These are phyloP conservation scores for Capsicum chinense DNA, from an alignment of 257 asterid genomes.

Conservation along the genomic window DNA sequence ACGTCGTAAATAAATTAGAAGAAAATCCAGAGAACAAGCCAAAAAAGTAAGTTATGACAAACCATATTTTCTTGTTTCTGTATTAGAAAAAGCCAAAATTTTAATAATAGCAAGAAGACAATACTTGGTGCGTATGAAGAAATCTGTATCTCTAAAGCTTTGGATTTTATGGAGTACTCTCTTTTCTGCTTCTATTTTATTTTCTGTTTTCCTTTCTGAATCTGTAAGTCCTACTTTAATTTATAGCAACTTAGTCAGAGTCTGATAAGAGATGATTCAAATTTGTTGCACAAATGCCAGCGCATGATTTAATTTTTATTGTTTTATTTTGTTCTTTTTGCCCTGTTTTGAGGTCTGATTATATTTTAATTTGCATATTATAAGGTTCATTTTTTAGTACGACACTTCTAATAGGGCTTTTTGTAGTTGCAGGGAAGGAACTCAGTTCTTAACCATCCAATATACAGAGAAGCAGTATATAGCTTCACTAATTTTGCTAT, in stretches of 20 bases:
- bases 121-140: background rate
- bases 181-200: background rate
- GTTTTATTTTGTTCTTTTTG: background rate
- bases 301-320: background rate
- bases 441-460: too few species aligned
- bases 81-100: background rate
- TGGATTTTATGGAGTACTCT: background rate
- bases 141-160: background rate
- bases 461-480: too few species aligned
- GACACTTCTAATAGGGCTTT: background rate
- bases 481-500: background rate
- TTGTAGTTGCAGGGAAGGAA: background rate
- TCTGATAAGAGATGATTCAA: background rate
- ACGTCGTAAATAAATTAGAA: background rate
- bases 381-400: background rate
- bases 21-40: background rate
- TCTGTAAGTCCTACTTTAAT: background rate
- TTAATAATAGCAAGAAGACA: conserved; percentile 20
- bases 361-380: background rate
- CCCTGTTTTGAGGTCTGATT: background rate
- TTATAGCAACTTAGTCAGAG: background rate
- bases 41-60: conserved; percentile 12
- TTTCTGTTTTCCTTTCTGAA: background rate
- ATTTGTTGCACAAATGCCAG: background rate
- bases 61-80: background rate